A percentile compares a stretch with the other conserved stretches of the same genome.
Conservation (phyloP, 2,329 filamentous ascomycete species). For the Arthrinium puccinioides region DNA sequence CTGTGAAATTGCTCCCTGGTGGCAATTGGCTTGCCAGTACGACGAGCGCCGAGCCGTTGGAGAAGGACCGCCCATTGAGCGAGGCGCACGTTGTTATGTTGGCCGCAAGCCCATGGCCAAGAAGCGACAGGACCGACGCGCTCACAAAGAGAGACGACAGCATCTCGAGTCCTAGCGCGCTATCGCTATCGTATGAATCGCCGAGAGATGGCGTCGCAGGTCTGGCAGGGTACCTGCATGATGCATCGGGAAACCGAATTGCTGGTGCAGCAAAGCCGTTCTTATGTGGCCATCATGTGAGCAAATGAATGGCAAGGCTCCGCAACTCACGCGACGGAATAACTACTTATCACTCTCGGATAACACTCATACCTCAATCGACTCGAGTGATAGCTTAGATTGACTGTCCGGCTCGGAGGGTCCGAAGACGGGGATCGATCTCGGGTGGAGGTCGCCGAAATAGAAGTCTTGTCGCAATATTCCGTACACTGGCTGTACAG, state of each 20-base stretch:
- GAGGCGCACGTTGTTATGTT: constrained; percentile 18
- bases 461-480: too few relatives aligned
- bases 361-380: not conserved
- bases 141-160: not conserved
- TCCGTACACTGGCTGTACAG: too few relatives aligned
- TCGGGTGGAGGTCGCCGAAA: not conserved
- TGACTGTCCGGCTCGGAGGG: not conserved
- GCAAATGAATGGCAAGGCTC: too few relatives aligned
- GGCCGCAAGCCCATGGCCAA: not conserved
- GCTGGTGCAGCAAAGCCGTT: not conserved
- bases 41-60: not conserved
- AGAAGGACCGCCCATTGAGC: constrained; percentile 13
- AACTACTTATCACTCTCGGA: not conserved
- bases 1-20: not conserved
- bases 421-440: not conserved
- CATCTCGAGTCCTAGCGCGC: not conserved
- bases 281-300: not conserved
- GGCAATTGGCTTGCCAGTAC: not conserved
- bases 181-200: too few relatives aligned
- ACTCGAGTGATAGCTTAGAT: not conserved
- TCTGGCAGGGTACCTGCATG: not conserved
- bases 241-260: not conserved
- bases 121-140: not conserved
- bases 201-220: too few relatives aligned
- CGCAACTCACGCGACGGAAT: not conserved